Evolutionary conservation across 2,329 filamentous ascomycete species (phyloP), one percentile per base, ranked within the genome.

Genomic region (Microcera coccophila): DNA sequence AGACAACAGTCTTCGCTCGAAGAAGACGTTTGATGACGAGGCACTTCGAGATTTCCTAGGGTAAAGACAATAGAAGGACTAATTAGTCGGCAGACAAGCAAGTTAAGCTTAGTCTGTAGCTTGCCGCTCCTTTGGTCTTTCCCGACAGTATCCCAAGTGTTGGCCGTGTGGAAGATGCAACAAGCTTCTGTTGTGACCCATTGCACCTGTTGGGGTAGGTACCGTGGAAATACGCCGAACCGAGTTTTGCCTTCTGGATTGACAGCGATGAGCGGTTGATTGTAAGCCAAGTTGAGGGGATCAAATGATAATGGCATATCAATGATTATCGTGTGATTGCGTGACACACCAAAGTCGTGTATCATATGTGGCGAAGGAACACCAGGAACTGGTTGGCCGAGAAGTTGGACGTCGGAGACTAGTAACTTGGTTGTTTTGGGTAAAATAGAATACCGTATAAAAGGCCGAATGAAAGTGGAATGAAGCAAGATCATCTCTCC

Each of bases 341-440:
- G 70, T 2, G 82, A 84, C 2, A 83, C 82, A 12, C 84, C 84
- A 62, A 87, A 87, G 59, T 87, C 84, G 57, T 87, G 84, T 82
- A 87, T 87, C 75, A 87, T 83, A 58, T 83, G 85, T 2, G 82
- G 78, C 1, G 76, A 76, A 4, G 69, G 67, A 19, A 87, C 70
- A 0, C 82, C 82, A 0, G 81, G 75, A 0, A 87, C 71, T 0
- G 80, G 68, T 18, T 61, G 52, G 3, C 53, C 33, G 16, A 35
- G 20, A 12, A 5, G 4, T 19, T 15, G 20, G 4, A 17, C 8
- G 9, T 11, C 8, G 17, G 10, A 11, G 10, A n/a, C 16, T 7
- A 19, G 5, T 18, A 8, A 9, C 7, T 18, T 18, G 8, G 8
- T 8, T 10, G 29, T 7, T n/a, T 32, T 14, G n/a, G n/a, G n/a